These are phyloP conservation scores for Suillus placidus DNA, from an alignment of 768 basidiomycete species.

Conservation along the genomic window DNA sequence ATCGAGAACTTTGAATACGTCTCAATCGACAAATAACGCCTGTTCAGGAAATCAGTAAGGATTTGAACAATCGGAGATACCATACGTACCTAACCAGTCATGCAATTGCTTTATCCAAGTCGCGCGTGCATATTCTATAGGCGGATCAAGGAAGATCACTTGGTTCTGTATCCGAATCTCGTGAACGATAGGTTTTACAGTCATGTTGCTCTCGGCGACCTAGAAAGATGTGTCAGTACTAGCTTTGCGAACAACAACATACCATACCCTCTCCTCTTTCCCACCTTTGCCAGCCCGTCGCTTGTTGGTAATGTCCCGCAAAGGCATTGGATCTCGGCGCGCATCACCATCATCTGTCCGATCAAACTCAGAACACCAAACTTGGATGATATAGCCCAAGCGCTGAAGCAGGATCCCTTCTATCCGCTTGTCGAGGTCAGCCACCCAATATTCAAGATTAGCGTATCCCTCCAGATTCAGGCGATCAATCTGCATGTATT, in stretches of 20 bases:
- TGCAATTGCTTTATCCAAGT: slow-evolving; percentile 91
- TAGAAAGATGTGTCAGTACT: slow-evolving; percentile 28
- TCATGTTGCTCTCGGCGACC: slow-evolving; percentile 75
- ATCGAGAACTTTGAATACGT: slow-evolving; percentile 91
- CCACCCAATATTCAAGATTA: slow-evolving; percentile 91
- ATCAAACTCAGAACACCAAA: slow-evolving; percentile 90
- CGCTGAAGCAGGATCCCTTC: slow-evolving; percentile 79
- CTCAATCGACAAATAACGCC: slow-evolving; percentile 86
- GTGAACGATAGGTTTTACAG: slow-evolving; percentile 85
- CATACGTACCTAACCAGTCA: slow-evolving; percentile 73
- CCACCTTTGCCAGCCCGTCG: slow-evolving; percentile 68
- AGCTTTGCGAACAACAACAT: background rate
- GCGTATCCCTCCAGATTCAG: slow-evolving; percentile 96
- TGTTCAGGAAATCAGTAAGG: slow-evolving; percentile 25
- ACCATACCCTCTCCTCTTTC: slow-evolving; percentile 76
- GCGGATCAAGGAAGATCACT: slow-evolving; percentile 97
- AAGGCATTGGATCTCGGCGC: slow-evolving; percentile 51
- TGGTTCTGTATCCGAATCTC: slow-evolving; percentile 99
- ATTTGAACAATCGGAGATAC: background rate
- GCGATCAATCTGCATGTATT: slow-evolving; percentile 73
- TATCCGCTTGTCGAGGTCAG: slow-evolving; percentile 80
- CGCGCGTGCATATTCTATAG: slow-evolving; percentile 90
- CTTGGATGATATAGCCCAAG: slow-evolving; percentile 73
- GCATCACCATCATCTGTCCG: slow-evolving; percentile 68
- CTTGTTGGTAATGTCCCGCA: slow-evolving; percentile 63